Conservation (phyloP, 768 basidiomycete species). For the Nidularia pulvinata region DNA sequence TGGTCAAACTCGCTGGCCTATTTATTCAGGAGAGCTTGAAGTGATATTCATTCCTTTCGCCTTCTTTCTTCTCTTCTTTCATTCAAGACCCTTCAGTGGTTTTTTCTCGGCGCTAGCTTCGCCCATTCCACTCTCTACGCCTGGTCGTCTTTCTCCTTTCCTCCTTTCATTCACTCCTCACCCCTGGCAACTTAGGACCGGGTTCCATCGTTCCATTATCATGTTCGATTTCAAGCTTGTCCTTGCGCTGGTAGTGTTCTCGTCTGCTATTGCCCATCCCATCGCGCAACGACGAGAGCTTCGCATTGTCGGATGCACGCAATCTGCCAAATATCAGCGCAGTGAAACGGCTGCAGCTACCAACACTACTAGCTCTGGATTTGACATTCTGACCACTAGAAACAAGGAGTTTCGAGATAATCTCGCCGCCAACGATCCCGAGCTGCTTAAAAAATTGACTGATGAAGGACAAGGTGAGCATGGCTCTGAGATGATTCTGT, state of each 20-base stretch:
- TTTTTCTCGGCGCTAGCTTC: conserved; percentile 14
- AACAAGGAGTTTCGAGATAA: conserved; percentile 27
- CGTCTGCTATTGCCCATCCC: conserved; percentile 15
- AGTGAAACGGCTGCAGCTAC: neutral
- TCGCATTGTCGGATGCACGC: conserved; percentile 12
- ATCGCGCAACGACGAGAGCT: conserved; percentile 9
- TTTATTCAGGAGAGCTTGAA: neutral
- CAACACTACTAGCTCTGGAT: conserved; percentile 3
- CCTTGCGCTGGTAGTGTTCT: conserved; percentile 9
- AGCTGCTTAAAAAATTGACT: conserved; percentile 21
- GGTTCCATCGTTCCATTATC: conserved; percentile 1
- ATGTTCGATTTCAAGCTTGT: conserved; percentile 11
- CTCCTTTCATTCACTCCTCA: neutral
- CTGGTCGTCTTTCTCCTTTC: conserved; percentile 4
- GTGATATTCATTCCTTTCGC: conserved; percentile 1
- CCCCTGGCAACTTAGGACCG: neutral
- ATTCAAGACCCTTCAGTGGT: conserved; percentile 4
- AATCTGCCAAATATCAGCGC: conserved; percentile 7
- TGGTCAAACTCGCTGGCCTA: neutral
- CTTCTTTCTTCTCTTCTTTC: conserved; percentile 3
- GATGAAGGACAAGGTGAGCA: conserved; percentile 29
- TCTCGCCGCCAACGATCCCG: conserved; percentile 17
- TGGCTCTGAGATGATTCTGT: neutral
- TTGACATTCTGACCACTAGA: conserved; percentile 23
- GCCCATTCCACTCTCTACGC: conserved; percentile 10